Percentiles rank a stretch among this genome's conserved stretches.
These are phyloP conservation scores for Colletotrichum acutatum DNA, from an alignment of 2,329 filamentous ascomycete species.

Conservation along the genomic window DNA sequence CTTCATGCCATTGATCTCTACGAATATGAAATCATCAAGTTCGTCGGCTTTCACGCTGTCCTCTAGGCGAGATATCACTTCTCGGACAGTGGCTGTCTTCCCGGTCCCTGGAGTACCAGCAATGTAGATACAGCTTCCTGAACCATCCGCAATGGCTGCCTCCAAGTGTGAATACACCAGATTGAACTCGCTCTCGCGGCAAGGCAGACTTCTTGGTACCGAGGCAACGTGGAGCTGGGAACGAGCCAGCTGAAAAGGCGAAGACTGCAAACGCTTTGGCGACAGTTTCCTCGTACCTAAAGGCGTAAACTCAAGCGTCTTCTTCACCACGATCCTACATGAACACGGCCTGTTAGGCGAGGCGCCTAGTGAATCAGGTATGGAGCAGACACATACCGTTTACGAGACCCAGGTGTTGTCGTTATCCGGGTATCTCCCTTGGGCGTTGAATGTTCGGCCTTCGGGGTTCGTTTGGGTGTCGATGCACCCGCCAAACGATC, in stretches of 20 bases:
- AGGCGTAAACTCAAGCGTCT: conserved; percentile 93
- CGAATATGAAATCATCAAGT: conserved; percentile 97
- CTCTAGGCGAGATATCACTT: conserved; percentile 91
- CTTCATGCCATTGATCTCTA: conserved; percentile 99
- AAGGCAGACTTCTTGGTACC: conserved; percentile 88
- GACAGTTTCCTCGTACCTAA: conserved; percentile 89
- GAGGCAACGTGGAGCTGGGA: conserved; percentile 93
- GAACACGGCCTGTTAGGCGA: not conserved
- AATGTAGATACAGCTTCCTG: conserved; percentile 97
- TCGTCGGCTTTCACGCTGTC: conserved; percentile 89
- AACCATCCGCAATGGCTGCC: conserved; percentile 91
- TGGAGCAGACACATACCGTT: conserved; percentile 41
- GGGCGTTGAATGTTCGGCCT: conserved; percentile 36
- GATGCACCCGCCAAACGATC: conserved; percentile 40
- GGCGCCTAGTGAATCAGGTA: not conserved
- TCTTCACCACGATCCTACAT: conserved; percentile 76
- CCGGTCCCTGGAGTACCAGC: conserved; percentile 98
- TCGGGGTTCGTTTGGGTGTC: conserved; percentile 23
- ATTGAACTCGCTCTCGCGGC: conserved; percentile 90
- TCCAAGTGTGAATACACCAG: conserved; percentile 94
- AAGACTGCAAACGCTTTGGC: conserved; percentile 78
- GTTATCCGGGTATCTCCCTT: conserved; percentile 18
- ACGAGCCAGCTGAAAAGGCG: conserved; percentile 91
- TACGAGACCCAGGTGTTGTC: conserved; percentile 65
- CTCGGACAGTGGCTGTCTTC: conserved; percentile 96